Conservation (phyloP, 1,139 yeast genomes). For the Geotrichum cucujoidarum region DNA sequence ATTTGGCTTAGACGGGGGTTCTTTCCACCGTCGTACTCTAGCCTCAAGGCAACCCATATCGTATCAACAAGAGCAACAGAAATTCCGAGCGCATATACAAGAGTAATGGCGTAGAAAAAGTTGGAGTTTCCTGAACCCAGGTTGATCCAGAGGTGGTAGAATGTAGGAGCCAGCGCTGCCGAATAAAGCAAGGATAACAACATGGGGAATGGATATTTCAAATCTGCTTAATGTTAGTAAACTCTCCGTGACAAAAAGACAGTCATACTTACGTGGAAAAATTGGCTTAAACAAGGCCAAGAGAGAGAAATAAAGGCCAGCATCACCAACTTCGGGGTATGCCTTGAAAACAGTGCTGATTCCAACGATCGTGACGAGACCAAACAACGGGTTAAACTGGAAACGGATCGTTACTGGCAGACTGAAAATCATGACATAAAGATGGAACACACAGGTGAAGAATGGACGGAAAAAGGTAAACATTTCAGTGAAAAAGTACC, state of each 20-base stretch:
- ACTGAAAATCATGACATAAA: slow-evolving; percentile 63
- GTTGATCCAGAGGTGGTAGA: slow-evolving; percentile 91
- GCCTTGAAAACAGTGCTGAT: slow-evolving; percentile 73
- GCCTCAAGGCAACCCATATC: slow-evolving; percentile 71
- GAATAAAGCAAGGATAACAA: slow-evolving; percentile 46
- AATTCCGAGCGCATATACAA: slow-evolving; percentile 72
- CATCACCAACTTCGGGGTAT: slow-evolving; percentile 84
- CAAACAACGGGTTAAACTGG: slow-evolving; percentile 51
- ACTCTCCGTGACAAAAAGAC: slow-evolving; percentile 22
- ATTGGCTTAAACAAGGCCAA: slow-evolving; percentile 52
- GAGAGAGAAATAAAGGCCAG: slow-evolving; percentile 62
- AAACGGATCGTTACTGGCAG: slow-evolving; percentile 73
- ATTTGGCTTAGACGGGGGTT: slow-evolving; percentile 17
- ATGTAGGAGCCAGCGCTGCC: slow-evolving; percentile 70
- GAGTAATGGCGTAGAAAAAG: slow-evolving; percentile 89
- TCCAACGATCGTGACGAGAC: slow-evolving; percentile 56
- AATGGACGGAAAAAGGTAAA: slow-evolving; percentile 84
- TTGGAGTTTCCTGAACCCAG: slow-evolving; percentile 94
- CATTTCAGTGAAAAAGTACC: slow-evolving; percentile 96
- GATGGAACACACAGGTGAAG: slow-evolving; percentile 76
- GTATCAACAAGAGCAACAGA: slow-evolving; percentile 68
- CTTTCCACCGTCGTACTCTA: slow-evolving; percentile 58
- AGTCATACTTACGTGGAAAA: slow-evolving; percentile 25
- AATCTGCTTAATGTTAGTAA: slow-evolving; percentile 33
- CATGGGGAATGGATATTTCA: slow-evolving; percentile 45